These are phyloP conservation scores for Solanum tacnaense DNA, from an alignment of 257 asterid genomes.

Conservation along the genomic window DNA sequence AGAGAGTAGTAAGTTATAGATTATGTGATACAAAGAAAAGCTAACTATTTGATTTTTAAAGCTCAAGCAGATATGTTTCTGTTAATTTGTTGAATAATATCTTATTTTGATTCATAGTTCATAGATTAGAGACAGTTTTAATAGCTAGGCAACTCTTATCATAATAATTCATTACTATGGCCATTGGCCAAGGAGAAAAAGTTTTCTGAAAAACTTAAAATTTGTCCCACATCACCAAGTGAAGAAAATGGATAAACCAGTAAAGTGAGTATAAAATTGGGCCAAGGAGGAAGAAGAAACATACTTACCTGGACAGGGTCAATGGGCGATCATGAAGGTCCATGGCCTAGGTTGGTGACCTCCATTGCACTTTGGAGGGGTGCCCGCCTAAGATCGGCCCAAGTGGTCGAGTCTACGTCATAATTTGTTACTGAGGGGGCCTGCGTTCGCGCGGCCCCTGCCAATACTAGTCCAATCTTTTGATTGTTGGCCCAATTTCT, in stretches of 20 bases:
- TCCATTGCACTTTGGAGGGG: conserved; percentile 25
- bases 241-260: background rate
- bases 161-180: background rate
- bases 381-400: background rate
- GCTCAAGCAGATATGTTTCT: background rate
- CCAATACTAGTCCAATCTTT: background rate
- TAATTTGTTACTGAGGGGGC: background rate
- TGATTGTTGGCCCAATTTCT: background rate
- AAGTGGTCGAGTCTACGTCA: background rate
- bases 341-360: conserved; percentile 16
- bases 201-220: background rate
- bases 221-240: background rate
- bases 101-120: background rate
- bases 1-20: background rate
- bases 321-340: conserved; percentile 6
- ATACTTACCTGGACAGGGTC: conserved; percentile 29
- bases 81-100: background rate
- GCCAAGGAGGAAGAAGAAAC: background rate
- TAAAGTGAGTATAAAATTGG: background rate
- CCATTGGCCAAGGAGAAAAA: background rate
- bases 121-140: background rate
- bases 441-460: background rate
- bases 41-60: background rate
- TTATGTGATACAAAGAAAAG: background rate
- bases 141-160: background rate